Evolutionary conservation across 441 rosid species (phyloP), one percentile per base, ranked within the genome.

Genomic region (Populus hybrid): DNA sequence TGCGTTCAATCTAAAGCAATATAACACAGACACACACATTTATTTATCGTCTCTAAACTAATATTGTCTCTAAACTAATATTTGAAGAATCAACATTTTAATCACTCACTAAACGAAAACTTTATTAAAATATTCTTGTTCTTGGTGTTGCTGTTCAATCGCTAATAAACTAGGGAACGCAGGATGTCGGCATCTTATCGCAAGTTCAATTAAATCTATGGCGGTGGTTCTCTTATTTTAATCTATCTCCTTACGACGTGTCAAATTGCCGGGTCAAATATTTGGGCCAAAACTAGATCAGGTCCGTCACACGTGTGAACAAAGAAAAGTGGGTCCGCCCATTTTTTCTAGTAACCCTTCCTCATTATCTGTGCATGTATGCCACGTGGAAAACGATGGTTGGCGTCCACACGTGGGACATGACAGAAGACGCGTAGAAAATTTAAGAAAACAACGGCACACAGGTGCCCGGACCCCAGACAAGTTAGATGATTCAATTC

Each of bases 361-460:
- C 67, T 68, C 8, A 1, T 73, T 24, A 36, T 67, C n/a, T 8
- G 36, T 70, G 80, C 77, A 76, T 76, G 80, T 9, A 20, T 28
- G 83, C 82, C 86, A 85, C 87, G 88, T 87, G 90, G 79, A 78
- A 0, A 54, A 10, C 5, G 59, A 67, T 24, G 38, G 74, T 28
- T 42, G 80, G 80, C 73, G 50, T 24, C 34, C 77, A 32, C 84
- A 75, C 84, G 84, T 84, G 84, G 63, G 82, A 70, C 70, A 67
- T 64, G 40, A 70, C 77, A 50, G 79, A 70, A 82, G 75, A 81
- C 88, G 90, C 85, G 90, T 87, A 11, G 16, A 7, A 11, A 36
- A 73, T 66, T 70, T 10, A 10, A 24, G 28, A 75, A 65, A 10
- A 30, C n/a, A 23, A 18, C 12, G 28, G 23, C 21, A 16, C 30